Conservation (phyloP, 306 rosid species). For the Neltuma alba region DNA sequence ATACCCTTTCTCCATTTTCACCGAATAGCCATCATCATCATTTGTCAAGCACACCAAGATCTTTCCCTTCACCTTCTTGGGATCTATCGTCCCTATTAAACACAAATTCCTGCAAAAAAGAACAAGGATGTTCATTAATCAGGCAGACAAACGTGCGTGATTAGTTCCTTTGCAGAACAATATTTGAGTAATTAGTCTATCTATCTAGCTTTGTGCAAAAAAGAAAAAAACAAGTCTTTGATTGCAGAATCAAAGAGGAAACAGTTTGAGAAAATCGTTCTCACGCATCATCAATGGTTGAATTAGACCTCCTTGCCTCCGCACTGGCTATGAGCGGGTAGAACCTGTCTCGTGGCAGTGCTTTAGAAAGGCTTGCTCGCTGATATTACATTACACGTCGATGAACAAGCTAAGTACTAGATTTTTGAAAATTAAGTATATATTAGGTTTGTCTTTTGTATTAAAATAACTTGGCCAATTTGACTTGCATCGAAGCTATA, state of each 20-base stretch:
- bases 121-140: too few relatives aligned
- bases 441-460: too few relatives aligned
- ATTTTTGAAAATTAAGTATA: too few relatives aligned
- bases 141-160: too few relatives aligned
- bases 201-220: too few relatives aligned
- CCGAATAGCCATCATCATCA: fast-evolving
- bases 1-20: background rate
- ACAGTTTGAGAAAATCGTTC: background rate
- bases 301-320: background rate
- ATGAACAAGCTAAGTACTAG: too few relatives aligned
- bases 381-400: background rate
- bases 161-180: too few relatives aligned
- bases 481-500: too few relatives aligned
- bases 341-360: background rate
- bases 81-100: background rate
- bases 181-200: too few relatives aligned
- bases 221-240: background rate
- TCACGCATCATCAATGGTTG: background rate
- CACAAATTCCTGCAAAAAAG: background rate
- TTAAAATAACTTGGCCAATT: too few relatives aligned
- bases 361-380: background rate
- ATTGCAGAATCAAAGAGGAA: background rate
- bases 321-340: background rate
- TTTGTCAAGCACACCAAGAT: background rate
- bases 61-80: background rate